Percentiles rank a stretch among this genome's conserved stretches.
phyloP scores from a whole-genome alignment of 2,329 filamentous ascomycete species.

The Ceratocystis smalleyi region DNA sequence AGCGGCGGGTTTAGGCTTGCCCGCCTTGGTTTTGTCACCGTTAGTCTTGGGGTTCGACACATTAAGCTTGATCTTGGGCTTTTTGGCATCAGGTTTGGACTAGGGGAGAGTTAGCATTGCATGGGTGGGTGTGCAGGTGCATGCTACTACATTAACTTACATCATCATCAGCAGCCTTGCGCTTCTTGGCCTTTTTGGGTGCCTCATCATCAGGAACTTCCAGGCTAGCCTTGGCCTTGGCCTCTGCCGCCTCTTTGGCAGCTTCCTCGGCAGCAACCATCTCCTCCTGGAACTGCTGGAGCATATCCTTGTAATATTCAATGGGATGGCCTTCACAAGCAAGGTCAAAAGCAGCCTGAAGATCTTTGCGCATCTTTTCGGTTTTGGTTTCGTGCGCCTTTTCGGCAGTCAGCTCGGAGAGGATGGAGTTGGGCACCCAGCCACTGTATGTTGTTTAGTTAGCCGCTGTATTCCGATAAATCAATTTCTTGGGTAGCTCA shows the following conservation, averaged over 20 bases:
- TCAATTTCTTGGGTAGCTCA: neutral
- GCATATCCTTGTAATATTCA: constrained; percentile 66
- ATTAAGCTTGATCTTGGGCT: constrained; percentile 54
- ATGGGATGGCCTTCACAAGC: constrained; percentile 66
- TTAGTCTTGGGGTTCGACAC: constrained; percentile 41
- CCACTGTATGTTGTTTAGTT: constrained; percentile 41
- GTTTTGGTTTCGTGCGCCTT: constrained; percentile 53
- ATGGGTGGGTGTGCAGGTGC: neutral
- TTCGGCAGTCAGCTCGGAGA: constrained; percentile 61
- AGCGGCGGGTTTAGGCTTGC: constrained; percentile 38
- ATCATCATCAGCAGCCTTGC: constrained; percentile 65
- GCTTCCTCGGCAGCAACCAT: constrained; percentile 37
- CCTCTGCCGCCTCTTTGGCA: constrained; percentile 34
- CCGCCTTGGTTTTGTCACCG: constrained; percentile 32
- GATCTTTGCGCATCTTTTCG: constrained; percentile 64
- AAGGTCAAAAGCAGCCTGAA: constrained; percentile 65
- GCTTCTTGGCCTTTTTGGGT: constrained; percentile 61
- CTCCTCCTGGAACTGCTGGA: constrained; percentile 54
- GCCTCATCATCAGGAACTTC: constrained; percentile 43
- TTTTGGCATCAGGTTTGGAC: constrained; percentile 43
- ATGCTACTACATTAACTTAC: constrained; percentile 26
- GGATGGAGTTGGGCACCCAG: constrained; percentile 76
- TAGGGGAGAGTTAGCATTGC: constrained; percentile 2
- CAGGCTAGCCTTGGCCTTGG: constrained; percentile 23
- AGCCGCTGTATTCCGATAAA: neutral